A percentile compares a stretch with the other conserved stretches of the same genome.
These are phyloP conservation scores for Lactarius sp. DNA, from an alignment of 768 basidiomycete species.

Conservation along the genomic window DNA sequence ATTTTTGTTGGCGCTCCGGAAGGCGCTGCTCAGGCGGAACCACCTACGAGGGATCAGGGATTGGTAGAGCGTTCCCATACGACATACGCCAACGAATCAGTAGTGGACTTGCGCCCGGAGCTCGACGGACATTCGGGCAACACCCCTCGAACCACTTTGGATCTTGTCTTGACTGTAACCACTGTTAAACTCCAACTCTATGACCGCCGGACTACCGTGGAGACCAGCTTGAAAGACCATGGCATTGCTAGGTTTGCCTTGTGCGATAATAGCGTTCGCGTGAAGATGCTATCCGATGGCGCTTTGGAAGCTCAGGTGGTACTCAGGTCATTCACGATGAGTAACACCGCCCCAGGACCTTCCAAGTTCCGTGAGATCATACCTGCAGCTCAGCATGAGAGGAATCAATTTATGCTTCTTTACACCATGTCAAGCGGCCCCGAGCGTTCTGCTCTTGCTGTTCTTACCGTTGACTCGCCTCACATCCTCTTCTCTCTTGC, in stretches of 20 bases:
- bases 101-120: constrained; percentile 54
- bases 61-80: constrained; percentile 15
- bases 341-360: constrained; percentile 75
- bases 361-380: constrained; percentile 93
- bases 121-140: constrained; percentile 35
- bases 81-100: constrained; percentile 24
- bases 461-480: constrained; percentile 89
- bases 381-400: constrained; percentile 79
- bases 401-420: constrained; percentile 91
- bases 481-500: constrained; percentile 89
- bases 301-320: constrained; percentile 84
- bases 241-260: constrained; percentile 86
- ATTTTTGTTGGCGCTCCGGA: constrained; percentile 51
- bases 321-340: constrained; percentile 87
- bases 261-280: constrained; percentile 68
- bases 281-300: constrained; percentile 78
- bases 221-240: constrained; percentile 58
- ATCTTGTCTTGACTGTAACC: constrained; percentile 65
- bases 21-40: constrained; percentile 32
- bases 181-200: constrained; percentile 84
- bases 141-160: constrained; percentile 56
- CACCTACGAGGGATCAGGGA: constrained; percentile 25
- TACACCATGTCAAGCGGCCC: constrained; percentile 70
- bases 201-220: constrained; percentile 55
- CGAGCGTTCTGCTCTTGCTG: constrained; percentile 56